Percentiles rank a stretch among this genome's conserved stretches.
phyloP scores from a whole-genome alignment of 352 stramenopile genomes.

The Elongisporangium senticosum region DNA sequence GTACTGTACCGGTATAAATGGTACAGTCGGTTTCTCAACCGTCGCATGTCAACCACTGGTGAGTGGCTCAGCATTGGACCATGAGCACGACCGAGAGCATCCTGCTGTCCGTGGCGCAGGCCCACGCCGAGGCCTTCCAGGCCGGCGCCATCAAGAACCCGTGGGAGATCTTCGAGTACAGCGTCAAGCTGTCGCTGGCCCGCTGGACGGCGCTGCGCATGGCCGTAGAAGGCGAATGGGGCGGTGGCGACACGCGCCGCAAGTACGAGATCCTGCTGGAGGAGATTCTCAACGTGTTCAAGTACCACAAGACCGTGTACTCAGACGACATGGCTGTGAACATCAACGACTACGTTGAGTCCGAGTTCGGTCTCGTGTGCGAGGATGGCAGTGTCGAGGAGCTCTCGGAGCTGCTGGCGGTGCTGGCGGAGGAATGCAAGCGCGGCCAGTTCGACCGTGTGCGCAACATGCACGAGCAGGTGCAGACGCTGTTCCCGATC shows the following conservation, averaged over 20 bases:
- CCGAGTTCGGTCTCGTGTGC: slow-evolving; percentile 70
- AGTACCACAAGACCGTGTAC: slow-evolving; percentile 71
- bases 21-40: no score
- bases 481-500: slow-evolving; percentile 69
- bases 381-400: slow-evolving; percentile 78
- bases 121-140: slow-evolving; percentile 46
- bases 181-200: slow-evolving; percentile 66
- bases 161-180: slow-evolving; percentile 84
- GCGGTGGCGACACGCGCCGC: slow-evolving; percentile 66
- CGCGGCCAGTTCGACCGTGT: slow-evolving; percentile 64
- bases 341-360: slow-evolving; percentile 67
- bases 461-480: slow-evolving; percentile 61
- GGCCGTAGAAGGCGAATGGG: slow-evolving; percentile 80
- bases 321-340: slow-evolving; percentile 65
- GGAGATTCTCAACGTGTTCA: slow-evolving; percentile 75
- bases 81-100: slow-evolving; percentile 50
- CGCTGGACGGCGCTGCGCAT: slow-evolving; percentile 83
- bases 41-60: no score
- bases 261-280: slow-evolving; percentile 82
- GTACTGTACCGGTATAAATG: no score
- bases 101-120: slow-evolving; percentile 41
- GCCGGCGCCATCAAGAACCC: slow-evolving; percentile 56
- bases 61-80: slow-evolving; percentile 11
- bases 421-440: slow-evolving; percentile 76
- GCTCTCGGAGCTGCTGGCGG: slow-evolving; percentile 52